phyloP scores from a whole-genome alignment of 1,139 yeast genomes.

The Diutina pseudorugosa region DNA sequence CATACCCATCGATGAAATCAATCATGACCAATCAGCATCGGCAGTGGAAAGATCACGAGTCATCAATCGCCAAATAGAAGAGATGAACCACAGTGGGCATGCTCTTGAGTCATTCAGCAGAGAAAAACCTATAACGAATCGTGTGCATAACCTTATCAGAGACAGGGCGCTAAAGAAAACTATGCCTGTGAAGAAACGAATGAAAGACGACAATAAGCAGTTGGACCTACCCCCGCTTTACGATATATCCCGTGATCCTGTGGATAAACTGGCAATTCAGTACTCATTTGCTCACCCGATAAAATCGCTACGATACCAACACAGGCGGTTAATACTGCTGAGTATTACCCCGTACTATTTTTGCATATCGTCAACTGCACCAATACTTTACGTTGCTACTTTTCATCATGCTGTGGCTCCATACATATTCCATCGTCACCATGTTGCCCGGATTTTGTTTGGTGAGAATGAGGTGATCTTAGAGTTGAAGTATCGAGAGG shows the following conservation, averaged over 20 bases:
- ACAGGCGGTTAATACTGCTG: neutral
- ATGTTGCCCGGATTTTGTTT: neutral
- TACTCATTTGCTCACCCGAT: neutral
- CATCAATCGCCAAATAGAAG: neutral
- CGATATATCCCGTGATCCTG: neutral
- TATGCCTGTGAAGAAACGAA: neutral
- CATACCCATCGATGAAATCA: neutral
- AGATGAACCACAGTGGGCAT: neutral
- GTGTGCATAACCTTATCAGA: neutral
- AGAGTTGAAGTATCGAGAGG: neutral
- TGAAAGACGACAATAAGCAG: neutral
- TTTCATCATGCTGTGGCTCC: neutral
- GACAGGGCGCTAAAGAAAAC: neutral
- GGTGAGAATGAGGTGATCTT: constrained; percentile 1
- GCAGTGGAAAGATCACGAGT: neutral
- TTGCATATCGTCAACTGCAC: neutral
- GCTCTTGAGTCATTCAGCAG: neutral
- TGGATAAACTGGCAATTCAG: neutral
- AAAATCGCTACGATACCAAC: neutral
- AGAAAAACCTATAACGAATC: neutral
- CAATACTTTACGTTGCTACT: neutral
- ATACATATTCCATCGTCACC: neutral
- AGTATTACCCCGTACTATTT: neutral
- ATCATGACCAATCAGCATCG: neutral
- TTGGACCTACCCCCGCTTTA: neutral